A percentile compares a stretch with the other conserved stretches of the same genome.
Conservation (phyloP, 768 basidiomycete genomes). For the Phylloporus sp. region DNA sequence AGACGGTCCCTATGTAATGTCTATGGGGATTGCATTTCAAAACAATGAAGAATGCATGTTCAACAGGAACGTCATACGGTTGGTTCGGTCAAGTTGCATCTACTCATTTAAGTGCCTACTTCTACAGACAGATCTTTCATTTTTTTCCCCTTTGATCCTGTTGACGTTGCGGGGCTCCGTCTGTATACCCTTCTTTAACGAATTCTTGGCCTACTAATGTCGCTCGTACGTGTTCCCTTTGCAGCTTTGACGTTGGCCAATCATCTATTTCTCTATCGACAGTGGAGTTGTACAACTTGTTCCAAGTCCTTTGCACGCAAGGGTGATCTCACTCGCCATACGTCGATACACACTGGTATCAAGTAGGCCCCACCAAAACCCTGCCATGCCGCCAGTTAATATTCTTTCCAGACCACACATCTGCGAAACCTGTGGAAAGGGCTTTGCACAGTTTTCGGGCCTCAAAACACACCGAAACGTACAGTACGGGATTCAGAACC, state of each 20-base stretch:
- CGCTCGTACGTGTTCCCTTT: constrained; percentile 15
- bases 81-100: constrained; percentile 9
- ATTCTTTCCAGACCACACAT: constrained; percentile 40
- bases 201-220: constrained; percentile 13
- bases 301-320: constrained; percentile 48
- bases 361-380: constrained; percentile 36
- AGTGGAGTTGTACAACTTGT: constrained; percentile 44
- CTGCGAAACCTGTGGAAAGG: constrained; percentile 49
- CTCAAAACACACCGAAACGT: constrained; percentile 60
- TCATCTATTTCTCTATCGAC: background rate
- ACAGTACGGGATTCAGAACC: constrained; percentile 45
- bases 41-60: constrained; percentile 23
- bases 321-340: constrained; percentile 59
- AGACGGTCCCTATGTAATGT: constrained; percentile 1
- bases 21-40: background rate
- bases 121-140: constrained; percentile 1
- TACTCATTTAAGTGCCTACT: constrained; percentile 18
- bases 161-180: constrained; percentile 46
- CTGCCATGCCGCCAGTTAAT: background rate
- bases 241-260: background rate
- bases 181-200: constrained; percentile 25
- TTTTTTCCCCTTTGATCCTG: constrained; percentile 10
- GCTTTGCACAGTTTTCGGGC: constrained; percentile 55
- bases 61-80: constrained; percentile 6
- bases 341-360: constrained; percentile 42